These are phyloP conservation scores for Nepenthes alata DNA, from an alignment of 179 eudicot species.

Conservation along the genomic window DNA sequence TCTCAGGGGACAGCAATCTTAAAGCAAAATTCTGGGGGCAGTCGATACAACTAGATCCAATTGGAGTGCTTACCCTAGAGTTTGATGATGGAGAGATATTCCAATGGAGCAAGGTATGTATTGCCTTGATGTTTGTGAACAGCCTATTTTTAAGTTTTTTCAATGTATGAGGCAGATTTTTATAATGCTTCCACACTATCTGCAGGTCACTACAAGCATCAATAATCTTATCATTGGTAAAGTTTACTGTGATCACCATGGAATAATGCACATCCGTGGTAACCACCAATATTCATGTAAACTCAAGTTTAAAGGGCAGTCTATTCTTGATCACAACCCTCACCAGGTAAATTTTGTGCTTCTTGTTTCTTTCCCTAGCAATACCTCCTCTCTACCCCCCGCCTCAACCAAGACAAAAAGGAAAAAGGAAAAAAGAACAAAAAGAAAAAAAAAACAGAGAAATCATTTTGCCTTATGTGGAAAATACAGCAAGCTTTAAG, in stretches of 20 bases:
- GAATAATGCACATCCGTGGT: conserved; percentile 72
- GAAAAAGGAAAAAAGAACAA: no score
- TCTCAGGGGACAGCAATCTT: conserved; percentile 62
- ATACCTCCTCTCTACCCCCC: no score
- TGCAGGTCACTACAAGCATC: conserved; percentile 80
- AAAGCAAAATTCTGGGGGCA: conserved; percentile 69
- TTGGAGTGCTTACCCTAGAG: conserved; percentile 44
- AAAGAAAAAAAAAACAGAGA: no score
- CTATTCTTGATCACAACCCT: conserved; percentile 77
- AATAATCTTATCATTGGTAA: conserved; percentile 84
- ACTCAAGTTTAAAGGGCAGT: conserved; percentile 83
- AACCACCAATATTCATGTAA: conserved; percentile 76
- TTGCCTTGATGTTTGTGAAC: background rate
- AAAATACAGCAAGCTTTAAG: no score
- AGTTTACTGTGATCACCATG: conserved; percentile 82
- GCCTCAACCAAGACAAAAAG: no score
- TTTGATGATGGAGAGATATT: conserved; percentile 66
- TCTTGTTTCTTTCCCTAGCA: background rate
- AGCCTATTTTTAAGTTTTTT: background rate
- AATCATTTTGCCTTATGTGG: no score
- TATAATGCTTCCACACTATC: conserved; percentile 8
- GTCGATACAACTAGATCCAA: conserved; percentile 62
- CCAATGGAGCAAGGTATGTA: conserved; percentile 56
- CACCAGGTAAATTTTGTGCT: conserved; percentile 49
- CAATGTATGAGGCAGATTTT: background rate